A percentile compares a stretch with the other conserved stretches of the same genome.
phyloP scores from a whole-genome alignment of 2,329 filamentous ascomycete species.

The Stagonosporopsis cucurbitacearum region DNA sequence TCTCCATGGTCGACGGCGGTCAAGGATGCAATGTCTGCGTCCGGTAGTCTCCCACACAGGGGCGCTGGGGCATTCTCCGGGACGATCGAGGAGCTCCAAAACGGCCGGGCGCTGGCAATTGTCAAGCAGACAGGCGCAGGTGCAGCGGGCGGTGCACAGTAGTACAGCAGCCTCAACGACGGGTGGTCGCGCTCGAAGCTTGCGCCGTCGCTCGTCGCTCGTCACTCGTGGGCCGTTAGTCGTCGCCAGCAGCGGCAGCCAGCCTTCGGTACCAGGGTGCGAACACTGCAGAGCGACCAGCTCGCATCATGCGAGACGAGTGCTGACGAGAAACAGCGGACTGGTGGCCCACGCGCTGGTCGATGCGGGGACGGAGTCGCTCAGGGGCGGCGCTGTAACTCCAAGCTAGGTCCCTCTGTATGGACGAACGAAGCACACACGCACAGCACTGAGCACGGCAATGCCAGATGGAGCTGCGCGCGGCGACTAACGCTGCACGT shows the following conservation, averaged over 20 bases:
- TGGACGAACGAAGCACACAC: too few species aligned
- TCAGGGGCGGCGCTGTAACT: conserved; percentile 23
- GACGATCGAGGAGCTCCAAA: conserved; percentile 18
- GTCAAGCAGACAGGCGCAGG: conserved; percentile 15
- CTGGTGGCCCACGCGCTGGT: conserved; percentile 22
- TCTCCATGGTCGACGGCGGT: conserved; percentile 30
- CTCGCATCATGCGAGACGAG: conserved; percentile 30
- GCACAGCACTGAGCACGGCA: too few species aligned
- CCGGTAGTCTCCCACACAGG: conserved; percentile 22
- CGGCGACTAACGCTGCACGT: conserved; percentile 16
- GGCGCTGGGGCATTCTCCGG: conserved; percentile 41
- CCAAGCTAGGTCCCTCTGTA: too few species aligned
- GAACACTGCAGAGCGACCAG: conserved; percentile 15
- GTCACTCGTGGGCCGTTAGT: conserved; percentile 8
- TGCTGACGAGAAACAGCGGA: conserved; percentile 28
- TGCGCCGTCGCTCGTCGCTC: conserved; percentile 13
- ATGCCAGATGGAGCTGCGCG: conserved; percentile 26
- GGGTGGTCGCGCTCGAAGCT: conserved; percentile 2
- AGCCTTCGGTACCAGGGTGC: conserved; percentile 15
- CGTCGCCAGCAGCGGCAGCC: conserved; percentile 16
- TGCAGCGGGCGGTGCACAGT: conserved; percentile 8
- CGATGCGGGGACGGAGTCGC: conserved; percentile 20
- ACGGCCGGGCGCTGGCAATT: conserved; percentile 19
- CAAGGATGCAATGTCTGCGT: conserved; percentile 26
- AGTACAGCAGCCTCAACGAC: conserved; percentile 4